phyloP scores from a whole-genome alignment of 176 grass and related monocot species.

The Guadua angustifolia region DNA sequence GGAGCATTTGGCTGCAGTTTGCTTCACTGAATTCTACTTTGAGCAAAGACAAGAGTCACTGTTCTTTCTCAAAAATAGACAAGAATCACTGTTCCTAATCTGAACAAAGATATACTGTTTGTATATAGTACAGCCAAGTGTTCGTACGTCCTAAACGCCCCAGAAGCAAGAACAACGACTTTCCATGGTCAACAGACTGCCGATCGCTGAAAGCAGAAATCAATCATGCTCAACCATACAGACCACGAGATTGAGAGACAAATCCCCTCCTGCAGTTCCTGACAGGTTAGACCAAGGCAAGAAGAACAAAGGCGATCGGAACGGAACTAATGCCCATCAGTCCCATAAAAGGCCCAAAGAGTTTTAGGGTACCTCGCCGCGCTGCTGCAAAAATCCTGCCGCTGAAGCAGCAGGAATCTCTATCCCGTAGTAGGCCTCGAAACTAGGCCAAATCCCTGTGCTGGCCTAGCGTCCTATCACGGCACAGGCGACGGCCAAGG shows the following conservation, averaged over 20 bases:
- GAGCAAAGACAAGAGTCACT: neutral
- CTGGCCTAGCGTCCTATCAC: neutral
- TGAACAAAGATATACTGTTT: neutral
- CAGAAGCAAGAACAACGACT: neutral
- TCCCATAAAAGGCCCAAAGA: conserved; percentile 36
- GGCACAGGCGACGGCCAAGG: neutral
- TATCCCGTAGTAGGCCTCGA: neutral
- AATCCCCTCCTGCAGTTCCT: neutral
- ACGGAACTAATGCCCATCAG: conserved; percentile 59
- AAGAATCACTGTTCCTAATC: neutral
- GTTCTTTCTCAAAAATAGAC: neutral
- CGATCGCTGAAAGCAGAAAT: conserved; percentile 6
- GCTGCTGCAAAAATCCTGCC: neutral
- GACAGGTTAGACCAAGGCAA: conserved; percentile 16
- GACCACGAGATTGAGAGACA: neutral
- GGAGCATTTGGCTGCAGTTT: neutral
- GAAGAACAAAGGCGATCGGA: conserved; percentile 43
- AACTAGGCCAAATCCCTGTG: conserved; percentile 49
- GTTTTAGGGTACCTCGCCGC: conserved; percentile 34
- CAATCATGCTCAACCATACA: neutral
- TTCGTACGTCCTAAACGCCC: neutral
- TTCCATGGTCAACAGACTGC: neutral
- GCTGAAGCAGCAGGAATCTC: conserved; percentile 34
- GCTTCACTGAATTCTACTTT: neutral
- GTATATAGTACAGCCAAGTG: neutral